These are phyloP conservation scores for Omphalea diandra DNA, from an alignment of 441 rosid genomes.

Conservation along the genomic window DNA sequence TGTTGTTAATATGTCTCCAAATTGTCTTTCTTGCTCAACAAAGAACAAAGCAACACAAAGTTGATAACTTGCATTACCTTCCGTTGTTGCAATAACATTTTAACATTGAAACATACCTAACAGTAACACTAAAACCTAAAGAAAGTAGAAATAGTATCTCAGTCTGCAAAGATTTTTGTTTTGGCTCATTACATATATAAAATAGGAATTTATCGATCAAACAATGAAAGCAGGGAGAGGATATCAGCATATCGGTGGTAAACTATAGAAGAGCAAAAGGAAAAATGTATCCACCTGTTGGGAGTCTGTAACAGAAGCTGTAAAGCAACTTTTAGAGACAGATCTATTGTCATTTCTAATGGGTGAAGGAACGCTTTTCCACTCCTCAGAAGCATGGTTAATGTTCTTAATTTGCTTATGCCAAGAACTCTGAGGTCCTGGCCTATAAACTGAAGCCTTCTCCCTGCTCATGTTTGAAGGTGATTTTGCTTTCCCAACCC, in stretches of 20 bases:
- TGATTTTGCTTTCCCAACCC: conserved; percentile 33
- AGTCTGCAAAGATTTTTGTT: neutral
- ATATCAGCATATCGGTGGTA: neutral
- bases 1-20: neutral
- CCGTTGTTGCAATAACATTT: neutral
- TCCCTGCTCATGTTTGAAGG: conserved; percentile 33
- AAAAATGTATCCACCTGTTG: conserved; percentile 37
- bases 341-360: conserved; percentile 19
- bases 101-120: neutral
- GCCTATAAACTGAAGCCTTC: conserved; percentile 27
- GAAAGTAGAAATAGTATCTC: neutral
- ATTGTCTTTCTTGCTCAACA: neutral
- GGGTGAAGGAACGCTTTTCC: conserved; percentile 7
- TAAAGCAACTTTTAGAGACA: conserved; percentile 25
- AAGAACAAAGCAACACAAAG: neutral
- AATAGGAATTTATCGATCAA: neutral
- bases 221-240: neutral
- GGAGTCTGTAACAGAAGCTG: conserved; percentile 23
- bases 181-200: neutral
- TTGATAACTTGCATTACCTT: conserved; percentile 1
- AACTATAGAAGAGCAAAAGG: neutral
- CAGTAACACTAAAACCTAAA: neutral
- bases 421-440: conserved; percentile 15
- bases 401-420: conserved; percentile 24
- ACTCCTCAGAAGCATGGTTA: conserved; percentile 13